Evolutionary conservation across 106 monocot species (phyloP).

Genomic region (Platanthera guangdongensis): DNA sequence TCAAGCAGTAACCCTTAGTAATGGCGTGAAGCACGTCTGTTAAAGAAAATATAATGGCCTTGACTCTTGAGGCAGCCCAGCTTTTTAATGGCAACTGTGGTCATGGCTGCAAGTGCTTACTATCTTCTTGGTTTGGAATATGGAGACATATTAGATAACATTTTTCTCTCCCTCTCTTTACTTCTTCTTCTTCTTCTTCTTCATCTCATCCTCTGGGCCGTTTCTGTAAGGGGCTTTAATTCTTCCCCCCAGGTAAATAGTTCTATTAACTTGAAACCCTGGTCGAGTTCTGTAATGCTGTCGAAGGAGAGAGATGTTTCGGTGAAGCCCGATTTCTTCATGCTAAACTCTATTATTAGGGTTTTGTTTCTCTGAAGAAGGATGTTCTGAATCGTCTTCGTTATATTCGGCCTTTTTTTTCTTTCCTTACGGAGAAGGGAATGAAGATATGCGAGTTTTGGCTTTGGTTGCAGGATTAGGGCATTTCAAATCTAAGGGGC

Average conservation of each 20-base stretch:
- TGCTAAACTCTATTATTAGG: not conserved
- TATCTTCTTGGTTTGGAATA: not conserved
- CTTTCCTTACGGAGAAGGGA: not conserved
- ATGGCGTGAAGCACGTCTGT: not conserved
- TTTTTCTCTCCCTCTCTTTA: not conserved
- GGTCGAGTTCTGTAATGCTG: not conserved
- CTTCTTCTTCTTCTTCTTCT: not conserved
- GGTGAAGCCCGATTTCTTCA: not conserved
- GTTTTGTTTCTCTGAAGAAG: not conserved
- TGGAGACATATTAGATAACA: not conserved
- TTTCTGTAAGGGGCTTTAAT: not conserved
- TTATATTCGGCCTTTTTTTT: not conserved
- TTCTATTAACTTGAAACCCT: not conserved
- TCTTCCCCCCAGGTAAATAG: not conserved
- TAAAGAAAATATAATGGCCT: not conserved
- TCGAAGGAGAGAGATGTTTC: not conserved
- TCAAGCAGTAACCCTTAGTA: not conserved
- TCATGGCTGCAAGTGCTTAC: not conserved
- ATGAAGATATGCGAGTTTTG: not conserved
- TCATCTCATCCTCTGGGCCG: not conserved
- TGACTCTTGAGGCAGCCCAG: not conserved
- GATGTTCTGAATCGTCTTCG: not conserved
- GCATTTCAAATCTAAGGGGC: not conserved
- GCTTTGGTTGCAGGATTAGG: slow-evolving; percentile 12
- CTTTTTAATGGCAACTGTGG: not conserved